Percentiles rank a stretch among this genome's conserved stretches.
These are phyloP conservation scores for Globisporangium recalcitrans DNA, from an alignment of 352 stramenopile genomes.

Conservation along the genomic window DNA sequence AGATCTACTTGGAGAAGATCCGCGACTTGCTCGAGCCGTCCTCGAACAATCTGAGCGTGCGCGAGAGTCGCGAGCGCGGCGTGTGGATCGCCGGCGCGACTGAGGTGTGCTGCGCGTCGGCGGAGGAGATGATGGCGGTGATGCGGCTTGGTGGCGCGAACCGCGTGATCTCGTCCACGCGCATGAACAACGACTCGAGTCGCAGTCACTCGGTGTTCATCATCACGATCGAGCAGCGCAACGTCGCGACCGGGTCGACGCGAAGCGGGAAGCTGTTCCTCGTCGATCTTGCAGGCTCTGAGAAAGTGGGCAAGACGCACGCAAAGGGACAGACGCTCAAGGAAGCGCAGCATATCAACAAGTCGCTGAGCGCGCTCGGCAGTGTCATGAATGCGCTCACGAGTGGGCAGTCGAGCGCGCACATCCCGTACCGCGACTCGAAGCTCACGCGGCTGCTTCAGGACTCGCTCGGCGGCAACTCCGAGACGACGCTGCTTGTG, in stretches of 20 bases:
- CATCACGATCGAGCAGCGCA: constrained; percentile 92
- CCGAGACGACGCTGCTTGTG: constrained; percentile 63
- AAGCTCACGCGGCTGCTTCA: constrained; percentile 86
- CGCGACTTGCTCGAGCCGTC: constrained; percentile 89
- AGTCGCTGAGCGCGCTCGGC: constrained; percentile 82
- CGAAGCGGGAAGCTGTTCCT: constrained; percentile 91
- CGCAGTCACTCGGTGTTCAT: constrained; percentile 95
- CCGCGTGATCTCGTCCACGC: constrained; percentile 78
- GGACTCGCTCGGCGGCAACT: constrained; percentile 77
- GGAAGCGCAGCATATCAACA: constrained; percentile 90
- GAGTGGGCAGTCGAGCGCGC: constrained; percentile 79
- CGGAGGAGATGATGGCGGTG: constrained; percentile 73
- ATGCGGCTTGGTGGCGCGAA: constrained; percentile 92
- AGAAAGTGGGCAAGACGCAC: constrained; percentile 73
- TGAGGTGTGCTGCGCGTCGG: constrained; percentile 52
- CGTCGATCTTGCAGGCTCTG: constrained; percentile 72
- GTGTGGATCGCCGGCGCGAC: constrained; percentile 61
- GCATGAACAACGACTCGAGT: constrained; percentile 89
- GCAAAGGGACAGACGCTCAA: constrained; percentile 90
- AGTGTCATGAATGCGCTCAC: constrained; percentile 89
- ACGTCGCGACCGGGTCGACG: constrained; percentile 52
- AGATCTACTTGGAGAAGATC: constrained; percentile 99
- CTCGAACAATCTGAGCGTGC: constrained; percentile 54
- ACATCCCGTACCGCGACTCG: constrained; percentile 89
- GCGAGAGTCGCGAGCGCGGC: constrained; percentile 53